These are phyloP conservation scores for Polytolypa hystricis DNA, from an alignment of 2,329 filamentous ascomycete species.

Conservation along the genomic window DNA sequence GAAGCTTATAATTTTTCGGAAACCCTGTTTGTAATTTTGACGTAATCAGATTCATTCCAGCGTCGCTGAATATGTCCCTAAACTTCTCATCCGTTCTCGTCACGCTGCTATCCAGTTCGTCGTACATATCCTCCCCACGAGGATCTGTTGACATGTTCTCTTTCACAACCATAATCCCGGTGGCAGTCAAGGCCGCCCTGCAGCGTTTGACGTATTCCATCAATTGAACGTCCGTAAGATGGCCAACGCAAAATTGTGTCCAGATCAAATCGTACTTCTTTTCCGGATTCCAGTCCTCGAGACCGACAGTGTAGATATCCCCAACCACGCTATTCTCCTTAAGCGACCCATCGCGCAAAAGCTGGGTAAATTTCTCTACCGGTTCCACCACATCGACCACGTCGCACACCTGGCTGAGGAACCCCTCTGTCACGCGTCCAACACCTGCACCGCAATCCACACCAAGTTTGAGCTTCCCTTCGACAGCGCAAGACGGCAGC, in stretches of 20 bases:
- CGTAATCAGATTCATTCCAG: slow-evolving; percentile 56
- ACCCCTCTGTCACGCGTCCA: slow-evolving; percentile 66
- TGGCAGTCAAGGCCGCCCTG: slow-evolving; percentile 35
- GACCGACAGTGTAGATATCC: slow-evolving; percentile 57
- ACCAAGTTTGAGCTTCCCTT: slow-evolving; percentile 23
- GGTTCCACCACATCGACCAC: slow-evolving; percentile 78
- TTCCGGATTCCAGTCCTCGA: slow-evolving; percentile 57
- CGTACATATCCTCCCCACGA: slow-evolving; percentile 49
- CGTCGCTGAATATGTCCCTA: slow-evolving; percentile 54
- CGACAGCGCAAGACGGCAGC: slow-evolving; percentile 10
- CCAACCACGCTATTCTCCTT: slow-evolving; percentile 42
- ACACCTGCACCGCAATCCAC: slow-evolving; percentile 60
- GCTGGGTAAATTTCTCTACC: slow-evolving; percentile 64
- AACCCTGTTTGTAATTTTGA: slow-evolving; percentile 65
- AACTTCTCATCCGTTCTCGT: slow-evolving; percentile 68
- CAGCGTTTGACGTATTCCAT: slow-evolving; percentile 56
- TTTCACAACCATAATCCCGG: slow-evolving; percentile 56
- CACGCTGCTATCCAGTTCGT: slow-evolving; percentile 64
- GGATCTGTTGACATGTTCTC: slow-evolving; percentile 64
- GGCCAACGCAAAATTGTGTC: slow-evolving; percentile 83
- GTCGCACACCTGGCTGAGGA: slow-evolving; percentile 58
- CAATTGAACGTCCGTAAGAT: slow-evolving; percentile 66
- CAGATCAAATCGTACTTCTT: slow-evolving; percentile 68
- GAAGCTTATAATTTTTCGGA: slow-evolving; percentile 48
- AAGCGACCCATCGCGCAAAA: slow-evolving; percentile 35